phyloP scores from a whole-genome alignment of 2,329 filamentous ascomycete genomes.

The Xylariaceae sp. region DNA sequence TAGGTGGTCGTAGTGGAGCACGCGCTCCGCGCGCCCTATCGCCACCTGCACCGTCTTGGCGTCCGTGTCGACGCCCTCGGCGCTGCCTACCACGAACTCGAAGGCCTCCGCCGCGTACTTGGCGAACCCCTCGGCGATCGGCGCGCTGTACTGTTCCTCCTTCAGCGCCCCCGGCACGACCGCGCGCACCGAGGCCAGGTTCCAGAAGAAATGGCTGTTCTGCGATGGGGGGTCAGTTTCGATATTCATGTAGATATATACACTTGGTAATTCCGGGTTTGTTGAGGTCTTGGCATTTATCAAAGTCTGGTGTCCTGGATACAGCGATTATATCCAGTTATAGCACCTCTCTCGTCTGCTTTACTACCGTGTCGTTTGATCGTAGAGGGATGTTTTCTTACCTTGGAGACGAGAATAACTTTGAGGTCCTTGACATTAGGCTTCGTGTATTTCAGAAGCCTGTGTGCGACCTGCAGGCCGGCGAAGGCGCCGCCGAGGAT shows the following conservation, averaged over 20 bases:
- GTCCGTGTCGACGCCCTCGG: conserved; percentile 43
- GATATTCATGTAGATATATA: neutral
- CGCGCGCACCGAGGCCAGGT: conserved; percentile 58
- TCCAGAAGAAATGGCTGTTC: conserved; percentile 63
- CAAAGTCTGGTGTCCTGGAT: no score
- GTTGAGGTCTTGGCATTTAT: neutral
- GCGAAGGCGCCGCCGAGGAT: conserved; percentile 58
- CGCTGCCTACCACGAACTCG: conserved; percentile 56
- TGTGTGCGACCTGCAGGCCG: conserved; percentile 56
- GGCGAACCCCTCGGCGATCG: conserved; percentile 52
- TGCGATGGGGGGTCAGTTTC: conserved; percentile 32
- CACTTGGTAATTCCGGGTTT: neutral
- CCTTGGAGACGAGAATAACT: conserved; percentile 60
- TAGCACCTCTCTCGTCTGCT: neutral
- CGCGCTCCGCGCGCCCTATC: conserved; percentile 30
- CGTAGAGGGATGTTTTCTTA: conserved; percentile 31
- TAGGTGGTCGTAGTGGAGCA: conserved; percentile 56
- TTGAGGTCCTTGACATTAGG: conserved; percentile 50
- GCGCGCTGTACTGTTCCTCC: conserved; percentile 53
- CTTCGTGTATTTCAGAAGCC: conserved; percentile 55
- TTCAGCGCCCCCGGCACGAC: conserved; percentile 53
- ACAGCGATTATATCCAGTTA: no score
- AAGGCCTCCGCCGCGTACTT: conserved; percentile 53
- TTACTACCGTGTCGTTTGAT: neutral
- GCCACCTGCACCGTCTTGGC: conserved; percentile 47